These are phyloP conservation scores for Neurospora sp. DNA, from an alignment of 495 filamentous ascomycete species.

Conservation along the genomic window DNA sequence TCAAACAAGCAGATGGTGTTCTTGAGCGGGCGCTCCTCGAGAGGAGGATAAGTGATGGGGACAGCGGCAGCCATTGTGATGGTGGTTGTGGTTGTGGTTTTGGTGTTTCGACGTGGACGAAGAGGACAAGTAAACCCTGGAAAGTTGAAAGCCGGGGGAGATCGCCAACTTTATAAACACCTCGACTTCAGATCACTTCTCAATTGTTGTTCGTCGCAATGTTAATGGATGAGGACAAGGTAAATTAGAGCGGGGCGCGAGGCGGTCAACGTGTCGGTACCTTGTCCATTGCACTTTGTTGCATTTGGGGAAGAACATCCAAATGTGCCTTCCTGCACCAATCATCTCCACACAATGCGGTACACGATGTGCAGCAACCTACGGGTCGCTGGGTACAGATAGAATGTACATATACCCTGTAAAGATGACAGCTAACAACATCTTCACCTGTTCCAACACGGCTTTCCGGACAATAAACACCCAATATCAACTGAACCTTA, in stretches of 20 bases:
- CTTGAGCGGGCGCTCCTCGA: constrained; percentile 71
- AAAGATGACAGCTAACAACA: background rate
- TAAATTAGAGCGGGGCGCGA: background rate
- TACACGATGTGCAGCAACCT: background rate
- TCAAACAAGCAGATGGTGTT: constrained; percentile 91
- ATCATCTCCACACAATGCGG: background rate
- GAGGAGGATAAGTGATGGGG: constrained; percentile 49
- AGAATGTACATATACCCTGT: background rate
- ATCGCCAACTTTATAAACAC: background rate
- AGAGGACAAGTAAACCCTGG: background rate
- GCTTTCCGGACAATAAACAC: too few species aligned
- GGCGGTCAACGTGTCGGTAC: background rate
- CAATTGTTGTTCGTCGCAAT: background rate
- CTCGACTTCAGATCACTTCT: background rate
- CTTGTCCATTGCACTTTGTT: background rate
- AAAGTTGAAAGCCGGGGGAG: background rate
- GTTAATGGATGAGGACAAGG: background rate
- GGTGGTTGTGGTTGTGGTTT: background rate
- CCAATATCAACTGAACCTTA: background rate
- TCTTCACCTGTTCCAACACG: background rate
- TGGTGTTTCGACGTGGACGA: background rate
- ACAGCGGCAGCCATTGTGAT: constrained; percentile 22
- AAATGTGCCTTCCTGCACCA: background rate
- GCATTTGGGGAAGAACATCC: background rate
- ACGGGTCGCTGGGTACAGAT: background rate